phyloP scores from a whole-genome alignment of 768 basidiomycete genomes.

The Auriscalpium orientale region DNA sequence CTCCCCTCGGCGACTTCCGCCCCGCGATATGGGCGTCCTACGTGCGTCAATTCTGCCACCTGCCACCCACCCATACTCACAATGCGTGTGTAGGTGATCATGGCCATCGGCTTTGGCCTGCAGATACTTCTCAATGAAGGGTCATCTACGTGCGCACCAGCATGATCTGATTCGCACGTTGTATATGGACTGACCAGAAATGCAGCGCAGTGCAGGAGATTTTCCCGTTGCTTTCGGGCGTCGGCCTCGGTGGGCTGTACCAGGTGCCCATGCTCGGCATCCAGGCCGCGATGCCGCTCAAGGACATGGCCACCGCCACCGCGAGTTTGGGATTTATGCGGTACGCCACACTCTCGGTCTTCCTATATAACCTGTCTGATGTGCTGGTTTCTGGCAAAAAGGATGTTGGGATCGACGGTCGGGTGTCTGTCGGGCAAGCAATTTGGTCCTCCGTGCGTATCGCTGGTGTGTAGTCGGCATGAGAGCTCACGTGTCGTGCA shows the following conservation, averaged over 20 bases:
- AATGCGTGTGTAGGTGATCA: slow-evolving; percentile 16
- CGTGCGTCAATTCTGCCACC: slow-evolving; percentile 1
- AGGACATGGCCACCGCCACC: slow-evolving; percentile 37
- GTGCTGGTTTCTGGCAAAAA: background rate
- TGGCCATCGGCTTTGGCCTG: slow-evolving; percentile 29
- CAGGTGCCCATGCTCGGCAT: slow-evolving; percentile 30
- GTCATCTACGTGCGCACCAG: slow-evolving; percentile 20
- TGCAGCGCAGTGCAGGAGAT: slow-evolving; percentile 25
- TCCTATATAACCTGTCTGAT: background rate
- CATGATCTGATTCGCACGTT: no score
- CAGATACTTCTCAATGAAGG: slow-evolving; percentile 29
- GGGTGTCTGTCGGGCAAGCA: slow-evolving; percentile 20
- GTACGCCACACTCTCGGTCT: background rate
- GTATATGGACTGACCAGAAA: no score
- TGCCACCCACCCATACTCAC: background rate
- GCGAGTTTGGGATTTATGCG: slow-evolving; percentile 29
- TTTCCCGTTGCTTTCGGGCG: slow-evolving; percentile 25
- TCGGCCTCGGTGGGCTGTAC: slow-evolving; percentile 30
- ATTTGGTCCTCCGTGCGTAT: slow-evolving; percentile 11
- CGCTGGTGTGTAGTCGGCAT: no score
- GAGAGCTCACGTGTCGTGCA: no score
- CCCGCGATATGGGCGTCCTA: slow-evolving; percentile 23
- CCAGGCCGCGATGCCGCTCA: slow-evolving; percentile 41
- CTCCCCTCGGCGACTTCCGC: slow-evolving; percentile 23
- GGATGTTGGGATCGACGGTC: slow-evolving; percentile 19